Conservation (phyloP, 306 rosid species). For the Lotus japonicus region DNA sequence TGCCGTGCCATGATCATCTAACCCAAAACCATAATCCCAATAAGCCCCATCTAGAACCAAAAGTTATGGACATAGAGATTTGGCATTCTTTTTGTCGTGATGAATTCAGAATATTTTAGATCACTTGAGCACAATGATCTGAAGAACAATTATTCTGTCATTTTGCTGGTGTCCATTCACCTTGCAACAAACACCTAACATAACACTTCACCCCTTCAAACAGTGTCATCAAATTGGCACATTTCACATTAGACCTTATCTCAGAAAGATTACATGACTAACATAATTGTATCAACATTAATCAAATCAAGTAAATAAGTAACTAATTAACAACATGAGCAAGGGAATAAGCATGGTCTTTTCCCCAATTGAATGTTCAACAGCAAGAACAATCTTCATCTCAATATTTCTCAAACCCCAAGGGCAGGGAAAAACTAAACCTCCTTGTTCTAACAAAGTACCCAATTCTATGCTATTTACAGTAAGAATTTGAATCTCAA, state of each 20-base stretch:
- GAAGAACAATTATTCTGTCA: neutral
- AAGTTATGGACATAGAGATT: neutral
- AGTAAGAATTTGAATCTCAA: constrained; percentile 8
- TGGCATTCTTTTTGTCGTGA: neutral
- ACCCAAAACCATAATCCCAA: neutral
- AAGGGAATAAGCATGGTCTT: neutral
- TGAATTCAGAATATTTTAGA: neutral
- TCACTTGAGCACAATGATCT: neutral
- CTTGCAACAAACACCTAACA: neutral
- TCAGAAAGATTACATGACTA: neutral
- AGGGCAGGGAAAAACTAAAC: neutral
- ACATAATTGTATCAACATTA: neutral
- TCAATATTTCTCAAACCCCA: neutral
- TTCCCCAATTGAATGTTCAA: neutral
- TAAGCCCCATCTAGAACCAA: neutral
- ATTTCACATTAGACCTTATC: neutral
- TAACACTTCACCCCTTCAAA: neutral
- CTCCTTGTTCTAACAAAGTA: neutral
- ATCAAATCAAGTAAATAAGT: constrained; percentile 6
- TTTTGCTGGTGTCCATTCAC: neutral
- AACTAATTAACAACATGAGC: neutral
- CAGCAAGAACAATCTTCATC: neutral
- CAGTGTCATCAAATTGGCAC: neutral
- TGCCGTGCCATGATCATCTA: constrained; percentile 1
- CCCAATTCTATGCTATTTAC: constrained; percentile 24